phyloP scores from a whole-genome alignment of 192 early-diverging fungal species.

The Linnemannia elongata region DNA sequence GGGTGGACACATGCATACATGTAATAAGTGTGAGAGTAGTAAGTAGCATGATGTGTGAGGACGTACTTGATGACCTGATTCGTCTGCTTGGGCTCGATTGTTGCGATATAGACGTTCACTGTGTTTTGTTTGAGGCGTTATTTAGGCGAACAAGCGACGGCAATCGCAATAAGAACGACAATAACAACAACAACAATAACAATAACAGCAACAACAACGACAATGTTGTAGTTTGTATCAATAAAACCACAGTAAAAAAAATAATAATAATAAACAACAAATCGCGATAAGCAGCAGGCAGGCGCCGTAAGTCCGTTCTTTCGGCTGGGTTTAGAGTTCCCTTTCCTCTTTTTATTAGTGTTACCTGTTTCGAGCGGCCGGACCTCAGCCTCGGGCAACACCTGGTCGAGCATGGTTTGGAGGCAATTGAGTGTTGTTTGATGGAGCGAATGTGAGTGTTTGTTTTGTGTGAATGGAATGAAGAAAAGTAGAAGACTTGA shows the following conservation, averaged over 20 bases:
- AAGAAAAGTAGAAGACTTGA: no score
- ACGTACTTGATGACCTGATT: conserved; percentile 46
- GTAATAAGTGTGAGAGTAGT: neutral
- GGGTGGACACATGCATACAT: no score
- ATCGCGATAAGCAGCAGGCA: neutral
- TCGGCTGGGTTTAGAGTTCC: neutral
- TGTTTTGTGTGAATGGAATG: neutral
- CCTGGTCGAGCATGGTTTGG: conserved; percentile 47
- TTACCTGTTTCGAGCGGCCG: conserved; percentile 55
- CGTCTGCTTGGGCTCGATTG: conserved; percentile 44
- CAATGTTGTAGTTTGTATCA: neutral
- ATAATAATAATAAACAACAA: neutral
- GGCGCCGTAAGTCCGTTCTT: neutral
- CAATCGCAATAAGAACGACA: neutral
- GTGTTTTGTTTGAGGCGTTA: neutral
- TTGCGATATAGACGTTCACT: conserved; percentile 46
- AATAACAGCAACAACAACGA: neutral
- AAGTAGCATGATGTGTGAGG: neutral
- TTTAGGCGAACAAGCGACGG: no score
- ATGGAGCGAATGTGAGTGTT: neutral
- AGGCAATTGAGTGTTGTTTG: neutral
- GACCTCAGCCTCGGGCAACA: conserved; percentile 60
- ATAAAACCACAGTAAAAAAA: neutral
- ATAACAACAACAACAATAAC: neutral
- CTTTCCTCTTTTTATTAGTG: neutral